Conservation (phyloP, 768 basidiomycete genomes). For the Lactarius hengduanensis region DNA sequence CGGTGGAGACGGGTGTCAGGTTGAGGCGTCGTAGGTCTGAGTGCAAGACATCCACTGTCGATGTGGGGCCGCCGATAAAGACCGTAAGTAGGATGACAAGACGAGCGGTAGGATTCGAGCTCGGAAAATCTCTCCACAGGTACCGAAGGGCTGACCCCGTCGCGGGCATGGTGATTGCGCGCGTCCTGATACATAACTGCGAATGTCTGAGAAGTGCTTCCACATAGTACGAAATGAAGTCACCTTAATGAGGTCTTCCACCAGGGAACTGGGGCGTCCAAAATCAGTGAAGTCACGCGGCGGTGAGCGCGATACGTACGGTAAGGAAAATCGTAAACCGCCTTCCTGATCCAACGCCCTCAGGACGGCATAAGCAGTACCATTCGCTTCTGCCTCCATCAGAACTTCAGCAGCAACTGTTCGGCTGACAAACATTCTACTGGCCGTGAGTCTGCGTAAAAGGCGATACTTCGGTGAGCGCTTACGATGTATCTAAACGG, state of each 20-base stretch:
- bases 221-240: neutral
- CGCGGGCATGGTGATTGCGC: constrained; percentile 53
- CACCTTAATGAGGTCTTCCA: constrained; percentile 70
- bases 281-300: neutral
- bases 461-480: constrained; percentile 12
- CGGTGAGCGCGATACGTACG: constrained; percentile 42
- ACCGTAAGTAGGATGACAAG: constrained; percentile 72
- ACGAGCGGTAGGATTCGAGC: constrained; percentile 56
- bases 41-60: constrained; percentile 31
- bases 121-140: constrained; percentile 67
- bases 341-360: constrained; percentile 65
- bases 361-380: constrained; percentile 64
- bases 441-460: constrained; percentile 15
- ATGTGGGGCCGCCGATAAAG: constrained; percentile 43
- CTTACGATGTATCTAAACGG: constrained; percentile 65
- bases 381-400: constrained; percentile 75
- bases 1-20: constrained; percentile 53
- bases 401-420: constrained; percentile 83
- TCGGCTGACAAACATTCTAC: constrained; percentile 77
- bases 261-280: constrained; percentile 43
- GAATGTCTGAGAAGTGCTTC: neutral
- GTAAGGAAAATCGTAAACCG: constrained; percentile 64
- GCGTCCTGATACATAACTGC: constrained; percentile 68
- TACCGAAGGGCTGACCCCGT: constrained; percentile 56
- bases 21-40: constrained; percentile 54